Conservation (phyloP, 345 rosid genomes). For the Anacardium occidentale region DNA sequence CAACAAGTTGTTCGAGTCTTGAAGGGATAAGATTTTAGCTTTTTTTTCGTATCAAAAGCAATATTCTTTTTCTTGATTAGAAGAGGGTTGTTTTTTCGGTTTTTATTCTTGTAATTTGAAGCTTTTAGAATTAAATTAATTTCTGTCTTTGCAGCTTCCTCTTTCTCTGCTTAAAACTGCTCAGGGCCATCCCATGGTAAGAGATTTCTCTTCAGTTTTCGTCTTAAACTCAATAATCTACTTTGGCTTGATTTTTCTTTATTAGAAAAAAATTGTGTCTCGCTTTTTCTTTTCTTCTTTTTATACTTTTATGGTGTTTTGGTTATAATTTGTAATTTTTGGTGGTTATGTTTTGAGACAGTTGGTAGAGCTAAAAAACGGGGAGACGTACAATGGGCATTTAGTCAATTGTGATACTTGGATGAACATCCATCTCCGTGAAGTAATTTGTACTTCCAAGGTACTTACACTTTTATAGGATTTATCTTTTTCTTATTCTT, state of each 20-base stretch:
- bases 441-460: constrained; percentile 98
- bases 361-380: constrained; percentile 96
- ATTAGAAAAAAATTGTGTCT: background rate
- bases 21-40: background rate
- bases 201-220: constrained; percentile 11
- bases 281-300: background rate
- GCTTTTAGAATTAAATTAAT: background rate
- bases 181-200: constrained; percentile 85
- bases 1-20: background rate
- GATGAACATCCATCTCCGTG: constrained; percentile 99
- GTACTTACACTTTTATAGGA: constrained; percentile 30
- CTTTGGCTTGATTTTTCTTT: background rate
- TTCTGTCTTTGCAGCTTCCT: constrained; percentile 52
- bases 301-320: background rate
- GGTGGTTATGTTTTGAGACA: constrained; percentile 33
- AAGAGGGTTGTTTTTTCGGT: background rate
- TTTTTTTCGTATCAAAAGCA: background rate
- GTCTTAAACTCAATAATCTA: background rate
- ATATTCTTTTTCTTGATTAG: no score
- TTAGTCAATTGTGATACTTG: constrained; percentile 94
- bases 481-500: background rate
- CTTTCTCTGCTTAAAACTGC: constrained; percentile 79
- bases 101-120: background rate
- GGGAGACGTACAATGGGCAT: constrained; percentile 98
- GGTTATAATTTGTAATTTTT: constrained; percentile 25